Conservation (phyloP, 345 rosid genomes). For the Moricandia arvensis region DNA sequence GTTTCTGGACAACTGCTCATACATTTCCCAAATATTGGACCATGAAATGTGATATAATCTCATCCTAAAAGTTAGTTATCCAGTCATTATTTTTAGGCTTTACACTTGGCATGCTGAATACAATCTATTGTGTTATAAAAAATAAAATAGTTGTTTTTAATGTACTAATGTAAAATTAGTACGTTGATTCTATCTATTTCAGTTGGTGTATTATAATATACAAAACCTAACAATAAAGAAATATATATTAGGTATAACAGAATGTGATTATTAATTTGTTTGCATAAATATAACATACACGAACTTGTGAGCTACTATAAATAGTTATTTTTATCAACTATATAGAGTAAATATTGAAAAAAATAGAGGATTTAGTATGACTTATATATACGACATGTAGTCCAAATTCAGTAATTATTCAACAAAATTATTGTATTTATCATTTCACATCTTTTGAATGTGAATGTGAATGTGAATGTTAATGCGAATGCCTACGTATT, state of each 20-base stretch:
- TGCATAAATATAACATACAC: neutral
- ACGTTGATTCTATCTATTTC: neutral
- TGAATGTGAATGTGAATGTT: too few relatives aligned
- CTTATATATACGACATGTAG: neutral
- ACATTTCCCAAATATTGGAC: neutral
- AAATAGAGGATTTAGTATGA: neutral
- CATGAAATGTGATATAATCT: neutral
- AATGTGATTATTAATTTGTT: neutral
- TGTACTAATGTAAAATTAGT: neutral
- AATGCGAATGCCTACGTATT: neutral
- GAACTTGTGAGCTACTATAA: too few relatives aligned
- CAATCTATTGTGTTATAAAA: neutral
- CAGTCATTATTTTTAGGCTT: neutral
- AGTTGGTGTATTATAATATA: neutral
- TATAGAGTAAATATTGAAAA: neutral
- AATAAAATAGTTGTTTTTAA: neutral
- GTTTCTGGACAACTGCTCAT: neutral
- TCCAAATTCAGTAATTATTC: neutral
- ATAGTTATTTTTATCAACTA: too few relatives aligned
- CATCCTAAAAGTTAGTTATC: neutral
- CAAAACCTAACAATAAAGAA: neutral
- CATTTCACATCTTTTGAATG: neutral
- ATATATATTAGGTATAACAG: neutral
- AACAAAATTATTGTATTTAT: neutral
- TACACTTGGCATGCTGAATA: neutral